Percentiles rank a stretch among this genome's conserved stretches.
Evolutionary conservation across 2,329 filamentous ascomycete genomes (phyloP).

Genomic region (Sporothrix inflata): DNA sequence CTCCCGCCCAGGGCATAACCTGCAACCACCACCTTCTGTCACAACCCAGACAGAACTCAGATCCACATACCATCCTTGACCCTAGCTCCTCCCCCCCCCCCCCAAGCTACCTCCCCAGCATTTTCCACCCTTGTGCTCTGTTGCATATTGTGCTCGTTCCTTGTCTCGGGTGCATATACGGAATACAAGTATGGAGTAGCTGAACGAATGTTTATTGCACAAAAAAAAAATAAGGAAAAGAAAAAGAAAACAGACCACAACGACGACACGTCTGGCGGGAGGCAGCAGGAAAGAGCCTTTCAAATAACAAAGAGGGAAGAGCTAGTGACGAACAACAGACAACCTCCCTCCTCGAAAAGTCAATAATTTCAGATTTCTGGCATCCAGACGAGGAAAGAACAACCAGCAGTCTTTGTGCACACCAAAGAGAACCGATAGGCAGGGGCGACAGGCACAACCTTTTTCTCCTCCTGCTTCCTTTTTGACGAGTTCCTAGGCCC

Average conservation of each 20-base stretch:
- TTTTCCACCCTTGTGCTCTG: not conserved
- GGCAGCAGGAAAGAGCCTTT: not conserved
- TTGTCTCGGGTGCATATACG: constrained; percentile 7
- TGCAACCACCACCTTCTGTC: not conserved
- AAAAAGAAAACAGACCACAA: no score
- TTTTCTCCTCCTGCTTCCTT: not conserved
- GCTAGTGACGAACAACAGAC: not conserved
- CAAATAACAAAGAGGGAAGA: not conserved
- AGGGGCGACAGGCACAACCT: not conserved
- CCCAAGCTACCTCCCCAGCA: not conserved
- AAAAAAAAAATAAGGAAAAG: not conserved
- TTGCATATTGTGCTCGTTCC: constrained; percentile 8
- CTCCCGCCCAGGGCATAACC: not conserved
- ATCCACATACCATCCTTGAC: constrained; percentile 12
- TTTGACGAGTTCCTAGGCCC: not conserved
- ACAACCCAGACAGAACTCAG: not conserved
- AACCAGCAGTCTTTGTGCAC: not conserved
- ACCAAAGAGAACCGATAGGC: not conserved
- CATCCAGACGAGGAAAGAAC: not conserved
- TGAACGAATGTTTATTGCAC: not conserved
- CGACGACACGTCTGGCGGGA: not conserved
- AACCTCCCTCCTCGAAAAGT: not conserved
- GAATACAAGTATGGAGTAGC: not conserved
- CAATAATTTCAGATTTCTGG: not conserved
- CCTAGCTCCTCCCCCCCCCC: not conserved